Conservation (phyloP, 2,329 filamentous ascomycete genomes). For the Trichoderma lentiforme region DNA sequence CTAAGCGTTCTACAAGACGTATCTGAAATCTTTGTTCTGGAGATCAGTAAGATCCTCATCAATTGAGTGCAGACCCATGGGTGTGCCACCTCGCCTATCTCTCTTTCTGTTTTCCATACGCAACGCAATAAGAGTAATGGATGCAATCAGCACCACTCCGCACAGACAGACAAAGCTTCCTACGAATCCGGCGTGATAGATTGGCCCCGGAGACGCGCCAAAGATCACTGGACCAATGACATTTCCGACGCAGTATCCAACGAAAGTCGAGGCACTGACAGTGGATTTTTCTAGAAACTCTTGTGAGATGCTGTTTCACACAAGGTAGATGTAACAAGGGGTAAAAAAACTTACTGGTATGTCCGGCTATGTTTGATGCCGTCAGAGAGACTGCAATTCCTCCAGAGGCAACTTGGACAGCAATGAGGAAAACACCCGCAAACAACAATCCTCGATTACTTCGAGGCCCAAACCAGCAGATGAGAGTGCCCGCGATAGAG, state of each 20-base stretch:
- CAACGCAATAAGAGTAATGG: not conserved
- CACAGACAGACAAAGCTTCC: slow-evolving; percentile 2
- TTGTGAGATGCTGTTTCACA: not conserved
- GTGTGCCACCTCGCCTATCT: not conserved
- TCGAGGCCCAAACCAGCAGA: not conserved
- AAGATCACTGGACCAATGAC: not conserved
- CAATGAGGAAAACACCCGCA: not conserved
- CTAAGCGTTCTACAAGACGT: not conserved
- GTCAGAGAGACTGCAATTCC: not conserved
- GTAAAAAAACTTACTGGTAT: not conserved
- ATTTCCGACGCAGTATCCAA: slow-evolving; percentile 2
- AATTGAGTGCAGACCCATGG: not conserved
- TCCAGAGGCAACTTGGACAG: not conserved
- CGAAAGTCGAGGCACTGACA: not conserved
- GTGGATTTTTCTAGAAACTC: not conserved
- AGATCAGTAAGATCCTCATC: not conserved
- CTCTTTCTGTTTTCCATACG: not conserved
- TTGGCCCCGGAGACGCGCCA: not conserved
- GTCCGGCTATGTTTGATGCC: not conserved
- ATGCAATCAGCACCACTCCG: not conserved
- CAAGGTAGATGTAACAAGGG: not conserved
- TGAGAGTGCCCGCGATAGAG: not conserved
- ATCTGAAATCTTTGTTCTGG: not conserved
- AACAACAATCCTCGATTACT: not conserved
- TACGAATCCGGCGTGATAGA: not conserved